Evolutionary conservation across 1,139 yeast genomes (phyloP).

Genomic region (Yamadazyma songkhlaensis): DNA sequence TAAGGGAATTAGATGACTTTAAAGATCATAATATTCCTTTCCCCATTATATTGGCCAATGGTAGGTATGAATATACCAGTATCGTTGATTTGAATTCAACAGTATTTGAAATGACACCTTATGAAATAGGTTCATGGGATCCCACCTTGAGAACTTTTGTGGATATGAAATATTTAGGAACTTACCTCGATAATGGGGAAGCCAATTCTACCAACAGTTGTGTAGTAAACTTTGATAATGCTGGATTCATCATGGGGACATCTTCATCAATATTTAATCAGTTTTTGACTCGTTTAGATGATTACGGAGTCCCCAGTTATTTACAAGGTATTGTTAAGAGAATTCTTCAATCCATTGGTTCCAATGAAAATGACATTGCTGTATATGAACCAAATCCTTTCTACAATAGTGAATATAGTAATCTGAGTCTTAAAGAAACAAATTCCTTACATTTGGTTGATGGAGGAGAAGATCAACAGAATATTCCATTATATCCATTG

Average conservation of each 20-base stretch:
- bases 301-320: conserved; percentile 18
- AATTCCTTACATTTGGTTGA: conserved; percentile 63
- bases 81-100: conserved; percentile 39
- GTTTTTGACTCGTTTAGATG: conserved; percentile 22
- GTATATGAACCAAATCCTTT: conserved; percentile 43
- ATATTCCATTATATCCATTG: conserved; percentile 76
- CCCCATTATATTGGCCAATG: conserved; percentile 40
- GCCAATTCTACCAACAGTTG: conserved; percentile 25
- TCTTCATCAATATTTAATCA: conserved; percentile 45
- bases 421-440: conserved; percentile 9
- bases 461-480: conserved; percentile 85
- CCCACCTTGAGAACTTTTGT: conserved; percentile 32
- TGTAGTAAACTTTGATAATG: conserved; percentile 38
- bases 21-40: conserved; percentile 37
- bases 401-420: conserved; percentile 18
- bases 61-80: conserved; percentile 34
- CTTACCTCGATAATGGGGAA: conserved; percentile 26
- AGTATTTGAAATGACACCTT: conserved; percentile 40
- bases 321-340: conserved; percentile 24
- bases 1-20: conserved; percentile 27
- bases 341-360: conserved; percentile 26
- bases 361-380: conserved; percentile 36
- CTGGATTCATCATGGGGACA: conserved; percentile 46
- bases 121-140: conserved; percentile 48
- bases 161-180: conserved; percentile 35